phyloP scores from a whole-genome alignment of 768 basidiomycete species.

The Suillus brevipes region DNA sequence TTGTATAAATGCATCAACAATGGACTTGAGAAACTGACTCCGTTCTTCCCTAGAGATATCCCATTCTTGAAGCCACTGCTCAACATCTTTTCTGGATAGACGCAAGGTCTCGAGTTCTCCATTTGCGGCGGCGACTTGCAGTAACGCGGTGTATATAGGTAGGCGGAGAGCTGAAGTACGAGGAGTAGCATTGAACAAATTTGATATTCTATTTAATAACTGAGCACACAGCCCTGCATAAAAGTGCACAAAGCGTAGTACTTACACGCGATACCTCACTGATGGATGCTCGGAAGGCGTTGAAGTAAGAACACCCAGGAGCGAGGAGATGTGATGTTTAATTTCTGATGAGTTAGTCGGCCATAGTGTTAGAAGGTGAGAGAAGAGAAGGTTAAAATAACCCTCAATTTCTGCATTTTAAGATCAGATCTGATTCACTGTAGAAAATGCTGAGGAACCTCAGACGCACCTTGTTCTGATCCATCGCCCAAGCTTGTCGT shows the following conservation, averaged over 20 bases:
- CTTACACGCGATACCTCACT: slow-evolving; percentile 75
- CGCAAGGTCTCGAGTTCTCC: slow-evolving; percentile 64
- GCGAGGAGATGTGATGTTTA: slow-evolving; percentile 46
- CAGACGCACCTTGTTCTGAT: slow-evolving; percentile 64
- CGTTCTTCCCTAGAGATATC: slow-evolving; percentile 61
- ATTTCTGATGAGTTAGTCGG: slow-evolving; percentile 54
- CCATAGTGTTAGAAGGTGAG: slow-evolving; percentile 68
- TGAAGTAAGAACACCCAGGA: slow-evolving; percentile 57
- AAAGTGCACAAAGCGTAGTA: neutral
- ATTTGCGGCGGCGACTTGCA: slow-evolving; percentile 58
- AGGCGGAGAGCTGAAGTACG: slow-evolving; percentile 48
- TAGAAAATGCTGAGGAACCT: neutral
- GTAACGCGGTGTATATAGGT: slow-evolving; percentile 59
- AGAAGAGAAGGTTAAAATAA: slow-evolving; percentile 81
- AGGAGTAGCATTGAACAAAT: slow-evolving; percentile 78
- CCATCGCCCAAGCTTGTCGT: slow-evolving; percentile 76
- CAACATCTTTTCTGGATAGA: slow-evolving; percentile 59
- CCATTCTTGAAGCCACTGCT: slow-evolving; percentile 82
- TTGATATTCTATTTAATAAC: slow-evolving; percentile 58
- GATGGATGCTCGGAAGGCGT: slow-evolving; percentile 52
- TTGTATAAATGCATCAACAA: slow-evolving; percentile 60
- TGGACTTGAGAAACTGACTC: slow-evolving; percentile 59
- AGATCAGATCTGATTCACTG: slow-evolving; percentile 2
- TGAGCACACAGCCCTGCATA: neutral
- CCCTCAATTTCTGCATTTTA: slow-evolving; percentile 70